Base-by-base conservation (phyloP, 306 rosid genomes). In the Trifolium pratense region DNA sequence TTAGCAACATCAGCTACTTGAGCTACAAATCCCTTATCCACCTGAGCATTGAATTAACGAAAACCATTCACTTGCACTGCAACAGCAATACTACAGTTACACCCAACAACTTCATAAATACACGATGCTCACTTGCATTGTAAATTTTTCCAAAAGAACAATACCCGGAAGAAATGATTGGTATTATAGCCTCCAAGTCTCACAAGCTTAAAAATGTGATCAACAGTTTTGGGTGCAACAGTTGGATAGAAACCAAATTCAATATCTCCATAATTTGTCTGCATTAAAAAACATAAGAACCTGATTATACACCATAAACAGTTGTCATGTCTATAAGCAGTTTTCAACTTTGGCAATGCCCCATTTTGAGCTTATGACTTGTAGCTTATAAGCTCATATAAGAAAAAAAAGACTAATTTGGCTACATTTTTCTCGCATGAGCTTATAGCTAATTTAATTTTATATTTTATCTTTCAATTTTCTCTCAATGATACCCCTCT, bases 1-100 rank as follows among this genome's bases (percentile, higher is more conserved):
- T 70, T 48, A 43, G 3, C 48, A 74, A 94, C 97, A 77, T 91
- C 97, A 3, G 96, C 99, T 67, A 94, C 97, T 81, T 94, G 99
- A 58, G 97, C 99, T 5, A 91, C 99, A 75, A 94, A 94, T 23
- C 99, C 99, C 84, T 82, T 94, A 26, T 94, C 99, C 62, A 94
- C 91, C 97, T 91, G 73, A 3, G 3, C 74, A 85, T 70, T 62
- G 75, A 78, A 83, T 56, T 34, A 56, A 56, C 42, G 69, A 75
- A 75, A 70, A 68, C 71, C 78, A 57, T 61, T 74, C 76, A 80
- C 37, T 25, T 51, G 71, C 76, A 75, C 70, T 16, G 70, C 42
- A 46, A 52, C 46, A 68, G 66, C 39, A 45, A 40, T 60, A 68
- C 31, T 11, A 56, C 16, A 56, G 32, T 56, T 25, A 66, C 40